A percentile compares a stretch with the other conserved stretches of the same genome.
These are phyloP conservation scores for Tremellales sp. DNA, from an alignment of 1,284 basidiomycete genomes.

Conservation along the genomic window DNA sequence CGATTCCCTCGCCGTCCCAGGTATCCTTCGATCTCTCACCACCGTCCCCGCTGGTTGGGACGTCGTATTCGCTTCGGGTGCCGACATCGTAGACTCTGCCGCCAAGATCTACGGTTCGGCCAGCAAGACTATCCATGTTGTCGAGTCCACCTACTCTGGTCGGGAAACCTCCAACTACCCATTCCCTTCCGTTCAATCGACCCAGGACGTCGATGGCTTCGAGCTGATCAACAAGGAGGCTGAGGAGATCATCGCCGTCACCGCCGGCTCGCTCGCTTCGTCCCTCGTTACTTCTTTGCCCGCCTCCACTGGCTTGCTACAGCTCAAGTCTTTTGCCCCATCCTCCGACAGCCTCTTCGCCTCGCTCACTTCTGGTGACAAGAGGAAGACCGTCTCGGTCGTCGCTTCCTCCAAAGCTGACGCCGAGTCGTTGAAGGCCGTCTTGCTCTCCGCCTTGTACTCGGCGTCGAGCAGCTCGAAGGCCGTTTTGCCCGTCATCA, in stretches of 20 bases:
- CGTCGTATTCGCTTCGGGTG: constrained; percentile 74
- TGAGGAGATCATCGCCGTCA: constrained; percentile 33
- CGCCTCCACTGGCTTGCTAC: constrained; percentile 24
- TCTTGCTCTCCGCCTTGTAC: constrained; percentile 41
- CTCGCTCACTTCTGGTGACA: constrained; percentile 21
- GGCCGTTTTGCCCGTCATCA: constrained; percentile 40
- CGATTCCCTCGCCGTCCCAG: constrained; percentile 59
- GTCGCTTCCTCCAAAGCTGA: constrained; percentile 36
- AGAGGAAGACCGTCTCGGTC: constrained; percentile 34
- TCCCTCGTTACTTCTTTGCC: constrained; percentile 16
- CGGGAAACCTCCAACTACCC: constrained; percentile 39
- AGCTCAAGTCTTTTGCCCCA: constrained; percentile 40
- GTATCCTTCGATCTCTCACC: constrained; percentile 52
- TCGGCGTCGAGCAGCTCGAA: constrained; percentile 40
- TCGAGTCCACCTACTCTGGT: constrained; percentile 44
- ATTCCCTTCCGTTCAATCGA: constrained; percentile 31
- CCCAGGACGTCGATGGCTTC: constrained; percentile 24
- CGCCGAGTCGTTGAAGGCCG: constrained; percentile 39
- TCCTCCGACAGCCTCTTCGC: constrained; percentile 30
- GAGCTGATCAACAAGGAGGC: constrained; percentile 20
- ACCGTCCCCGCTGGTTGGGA: constrained; percentile 64
- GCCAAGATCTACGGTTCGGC: constrained; percentile 33
- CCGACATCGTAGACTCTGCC: constrained; percentile 71
- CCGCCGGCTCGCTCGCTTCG: constrained; percentile 32
- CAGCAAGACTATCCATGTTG: constrained; percentile 42